A percentile compares a stretch with the other conserved stretches of the same genome.
Conservation (phyloP, 2,329 filamentous ascomycete genomes). For the Beauveria caledonica region DNA sequence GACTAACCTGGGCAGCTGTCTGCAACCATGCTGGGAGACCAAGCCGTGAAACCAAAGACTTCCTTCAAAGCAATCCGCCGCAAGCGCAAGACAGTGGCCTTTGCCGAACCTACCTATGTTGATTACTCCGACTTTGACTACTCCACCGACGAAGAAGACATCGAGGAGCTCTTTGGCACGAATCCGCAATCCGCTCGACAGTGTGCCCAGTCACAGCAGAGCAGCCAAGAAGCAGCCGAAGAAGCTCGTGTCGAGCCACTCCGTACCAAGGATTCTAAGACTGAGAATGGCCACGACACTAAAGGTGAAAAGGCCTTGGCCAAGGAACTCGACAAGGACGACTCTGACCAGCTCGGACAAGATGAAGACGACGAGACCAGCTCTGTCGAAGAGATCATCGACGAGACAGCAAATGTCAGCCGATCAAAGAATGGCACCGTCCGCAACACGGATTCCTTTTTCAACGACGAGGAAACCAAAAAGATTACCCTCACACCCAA, state of each 20-base stretch:
- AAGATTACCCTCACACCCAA: conserved; percentile 97
- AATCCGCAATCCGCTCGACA: conserved; percentile 16
- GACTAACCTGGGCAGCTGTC: conserved; percentile 39
- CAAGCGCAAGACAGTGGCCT: conserved; percentile 80
- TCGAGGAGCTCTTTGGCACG: conserved; percentile 36
- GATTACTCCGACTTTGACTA: conserved; percentile 84
- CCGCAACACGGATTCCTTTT: conserved; percentile 91
- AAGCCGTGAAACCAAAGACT: conserved; percentile 70
- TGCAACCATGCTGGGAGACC: conserved; percentile 54
- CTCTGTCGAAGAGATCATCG: conserved; percentile 61
- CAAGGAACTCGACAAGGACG: conserved; percentile 6
- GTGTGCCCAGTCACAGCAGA: conserved; percentile 20
- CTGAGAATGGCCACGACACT: neutral
- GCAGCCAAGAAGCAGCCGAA: conserved; percentile 20
- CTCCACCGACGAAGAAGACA: conserved; percentile 62
- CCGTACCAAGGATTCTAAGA: conserved; percentile 1
- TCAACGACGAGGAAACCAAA: conserved; percentile 92
- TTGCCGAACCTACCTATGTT: conserved; percentile 76
- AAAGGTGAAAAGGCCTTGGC: neutral
- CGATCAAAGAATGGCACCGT: conserved; percentile 79
- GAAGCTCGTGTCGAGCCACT: conserved; percentile 3
- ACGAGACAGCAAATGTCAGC: conserved; percentile 41
- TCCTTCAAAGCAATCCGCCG: conserved; percentile 76
- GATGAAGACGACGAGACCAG: conserved; percentile 23
- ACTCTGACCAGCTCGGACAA: neutral